Base-by-base conservation (phyloP, 768 basidiomycete species). In the Pleurotus giganteus region DNA sequence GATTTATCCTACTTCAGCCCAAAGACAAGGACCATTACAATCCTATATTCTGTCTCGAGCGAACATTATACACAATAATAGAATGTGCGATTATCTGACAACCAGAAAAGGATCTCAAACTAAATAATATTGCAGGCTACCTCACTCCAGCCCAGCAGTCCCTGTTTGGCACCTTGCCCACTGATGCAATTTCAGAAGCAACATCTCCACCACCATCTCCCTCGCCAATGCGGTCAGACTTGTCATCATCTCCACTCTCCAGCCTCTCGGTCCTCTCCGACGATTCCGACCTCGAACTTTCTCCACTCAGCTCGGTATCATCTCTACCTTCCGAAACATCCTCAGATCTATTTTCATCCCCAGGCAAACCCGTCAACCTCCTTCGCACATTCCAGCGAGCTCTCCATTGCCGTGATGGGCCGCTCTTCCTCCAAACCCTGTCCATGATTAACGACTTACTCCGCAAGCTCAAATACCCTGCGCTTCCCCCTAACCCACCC, bases 21-120 rank as follows among this genome's bases (percentile, higher is more conserved):
- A 89, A 85, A 63, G 91, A 94, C 74, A 84, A 84, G 60, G 90
- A 94, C 61, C 89, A 92, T 60, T 94, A 92, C 69, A 88, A 89
- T 65, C 91, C 91, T 12, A 86, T 94, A 54, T 79, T 86, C 76
- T 88, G 88, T 63, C 73, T 94, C 29, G 87, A 90, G 71, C 76
- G 78, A 57, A 79, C 85, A 9, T 69, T 94, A 26, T 78, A 85
- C 66, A 83, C 83, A 46, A 91, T 93, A 43, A 70, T 91, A 56
- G 81, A 89, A 69, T 79, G 89, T 88, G 55, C 28, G 81, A 65
- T n/a, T 28, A 29, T 28, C 13, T 32, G 24, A 21, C 13, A 32
- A 19, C 43, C 36, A 31, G 50, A 19, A 56, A 53, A 54, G 15
- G 4, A 17, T 44, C 19, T 21, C 54, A 36, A 54, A 51, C 63